Evolutionary conservation across 2,329 filamentous ascomycete species (phyloP).

Genomic region (Arthrobotrys entomopaga): DNA sequence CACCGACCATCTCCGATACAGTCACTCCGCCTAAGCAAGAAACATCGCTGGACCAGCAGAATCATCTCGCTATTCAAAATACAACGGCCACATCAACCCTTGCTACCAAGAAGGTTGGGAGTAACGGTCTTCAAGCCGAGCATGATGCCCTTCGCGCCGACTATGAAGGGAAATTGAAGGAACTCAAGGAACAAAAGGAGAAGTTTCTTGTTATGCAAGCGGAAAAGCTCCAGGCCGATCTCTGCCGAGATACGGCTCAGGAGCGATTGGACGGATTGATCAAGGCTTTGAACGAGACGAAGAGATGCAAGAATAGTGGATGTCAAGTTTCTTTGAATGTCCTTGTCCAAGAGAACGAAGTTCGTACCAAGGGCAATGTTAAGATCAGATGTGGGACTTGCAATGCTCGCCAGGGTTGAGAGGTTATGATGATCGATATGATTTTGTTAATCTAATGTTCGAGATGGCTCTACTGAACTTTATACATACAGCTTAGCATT

Average conservation of each 20-base stretch:
- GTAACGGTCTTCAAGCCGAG: neutral
- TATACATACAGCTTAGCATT: no score
- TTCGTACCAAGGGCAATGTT: slow-evolving; percentile 18
- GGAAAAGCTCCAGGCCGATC: slow-evolving; percentile 37
- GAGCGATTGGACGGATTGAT: slow-evolving; percentile 32
- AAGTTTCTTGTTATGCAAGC: slow-evolving; percentile 15
- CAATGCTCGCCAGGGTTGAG: slow-evolving; percentile 26
- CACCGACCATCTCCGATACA: no score
- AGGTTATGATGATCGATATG: no score
- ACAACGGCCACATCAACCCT: no score
- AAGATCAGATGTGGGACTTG: slow-evolving; percentile 35
- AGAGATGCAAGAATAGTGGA: slow-evolving; percentile 29
- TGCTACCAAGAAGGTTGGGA: neutral
- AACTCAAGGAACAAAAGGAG: slow-evolving; percentile 10
- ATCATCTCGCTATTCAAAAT: no score
- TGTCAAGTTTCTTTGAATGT: slow-evolving; percentile 27
- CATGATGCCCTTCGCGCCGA: neutral
- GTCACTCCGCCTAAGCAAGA: no score
- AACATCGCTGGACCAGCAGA: no score
- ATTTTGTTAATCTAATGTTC: no score
- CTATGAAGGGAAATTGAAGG: slow-evolving; percentile 16
- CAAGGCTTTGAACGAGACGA: slow-evolving; percentile 30
- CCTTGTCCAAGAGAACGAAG: slow-evolving; percentile 25
- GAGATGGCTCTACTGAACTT: no score
- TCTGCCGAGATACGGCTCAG: slow-evolving; percentile 18